Base-by-base conservation (phyloP, 192 early-diverging fungal species). In the Coemansia reversa region DNA sequence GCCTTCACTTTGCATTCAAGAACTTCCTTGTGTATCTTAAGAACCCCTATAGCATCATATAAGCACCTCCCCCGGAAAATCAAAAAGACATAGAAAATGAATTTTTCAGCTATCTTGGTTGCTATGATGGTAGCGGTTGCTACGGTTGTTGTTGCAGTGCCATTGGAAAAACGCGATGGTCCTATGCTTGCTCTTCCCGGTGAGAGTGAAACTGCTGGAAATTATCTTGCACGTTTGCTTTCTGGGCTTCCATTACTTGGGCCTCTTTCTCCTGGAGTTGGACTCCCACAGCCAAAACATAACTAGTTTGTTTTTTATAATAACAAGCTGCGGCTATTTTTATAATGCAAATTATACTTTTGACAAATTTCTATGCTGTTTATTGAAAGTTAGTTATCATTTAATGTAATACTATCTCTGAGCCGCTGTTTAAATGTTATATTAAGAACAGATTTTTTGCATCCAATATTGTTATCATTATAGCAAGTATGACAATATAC, bases 101-200 rank as follows among this genome's bases (percentile, higher is more conserved):
- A 62, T 6, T 54, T 55, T 33, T n/a, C 58, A n/a, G 35, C 55
- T 20, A 32, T 73, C 19, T n/a, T 62, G 22, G 18, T 70, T 1
- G 53, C 63, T 27, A 19, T 27, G 20, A 48, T 23, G 18, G 27
- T 58, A 18, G 68, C 63, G 0, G 16, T 62, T 0, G 29, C 65
- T 12, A 57, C 66, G 2, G 20, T 58, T 0, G 32, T 55, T 1
- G 22, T 60, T 4, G 52, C 48, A 5, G 69, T 56, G 11, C 69
- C 69, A 7, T 6, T 74, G 33, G 56, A 67, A 7, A 70, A 70
- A 32, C 71, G 68, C 25, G 61, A 71, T 7, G 67, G 68, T 0
- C 68, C 68, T 0, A 51, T 65, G 25, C 51, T 79, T 0, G 56
- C 72, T 7, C 59, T 79, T 14, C 77, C 77, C 0, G 65, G 42